Conservation (phyloP, 1,139 yeast species). For the Debaryomycetaceae sp. region DNA sequence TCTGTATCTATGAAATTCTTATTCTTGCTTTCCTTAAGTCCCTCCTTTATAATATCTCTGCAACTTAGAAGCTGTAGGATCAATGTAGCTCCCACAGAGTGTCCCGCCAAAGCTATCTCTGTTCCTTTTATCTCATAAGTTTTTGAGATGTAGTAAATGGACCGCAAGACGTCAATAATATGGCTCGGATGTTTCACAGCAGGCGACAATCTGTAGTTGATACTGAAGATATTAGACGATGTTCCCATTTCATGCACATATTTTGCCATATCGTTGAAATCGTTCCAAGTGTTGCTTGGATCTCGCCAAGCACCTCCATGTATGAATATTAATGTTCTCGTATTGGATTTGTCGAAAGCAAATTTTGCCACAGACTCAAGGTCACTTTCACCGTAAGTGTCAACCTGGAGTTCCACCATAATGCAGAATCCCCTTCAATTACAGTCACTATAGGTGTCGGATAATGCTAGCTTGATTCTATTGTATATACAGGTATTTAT, state of each 20-base stretch:
- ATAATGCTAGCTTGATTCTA: background rate
- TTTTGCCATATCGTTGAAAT: conserved; percentile 42
- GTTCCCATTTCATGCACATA: conserved; percentile 8
- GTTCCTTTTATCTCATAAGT: conserved; percentile 9
- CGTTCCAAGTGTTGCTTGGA: conserved; percentile 55
- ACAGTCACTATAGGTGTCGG: too few relatives aligned
- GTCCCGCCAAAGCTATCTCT: conserved; percentile 54
- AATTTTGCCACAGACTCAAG: conserved; percentile 24
- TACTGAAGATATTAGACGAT: conserved; percentile 30
- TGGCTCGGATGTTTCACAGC: conserved; percentile 63
- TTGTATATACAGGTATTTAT: conserved; percentile 2
- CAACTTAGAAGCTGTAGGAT: conserved; percentile 52
- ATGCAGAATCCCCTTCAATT: background rate
- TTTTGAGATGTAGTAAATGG: conserved; percentile 30
- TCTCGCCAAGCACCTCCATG: conserved; percentile 96
- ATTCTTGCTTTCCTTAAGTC: conserved; percentile 4
- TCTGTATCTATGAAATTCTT: background rate
- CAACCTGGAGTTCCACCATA: background rate
- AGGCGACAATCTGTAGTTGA: conserved; percentile 73
- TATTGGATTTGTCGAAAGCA: conserved; percentile 10
- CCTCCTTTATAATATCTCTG: conserved; percentile 14
- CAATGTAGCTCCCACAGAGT: conserved; percentile 80
- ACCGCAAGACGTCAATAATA: conserved; percentile 51
- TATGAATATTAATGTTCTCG: conserved; percentile 44
- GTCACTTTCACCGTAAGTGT: conserved; percentile 21